Base-by-base conservation (phyloP, 2,329 filamentous ascomycete genomes). In the Canariomyces notabilis region DNA sequence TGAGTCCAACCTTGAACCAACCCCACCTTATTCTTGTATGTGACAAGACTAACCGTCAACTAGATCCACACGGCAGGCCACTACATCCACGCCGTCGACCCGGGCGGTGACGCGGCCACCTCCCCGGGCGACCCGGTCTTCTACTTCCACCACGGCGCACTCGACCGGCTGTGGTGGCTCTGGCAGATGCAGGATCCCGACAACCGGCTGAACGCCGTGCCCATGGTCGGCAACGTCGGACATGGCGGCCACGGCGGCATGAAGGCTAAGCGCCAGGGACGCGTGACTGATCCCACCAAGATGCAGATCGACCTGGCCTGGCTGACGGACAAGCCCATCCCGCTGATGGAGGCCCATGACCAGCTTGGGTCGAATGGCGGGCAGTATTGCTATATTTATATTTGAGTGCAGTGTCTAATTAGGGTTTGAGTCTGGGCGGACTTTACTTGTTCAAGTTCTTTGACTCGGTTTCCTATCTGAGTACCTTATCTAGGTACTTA, bases 111-210 rank as follows among this genome's bases (percentile, higher is more conserved):
- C 37, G 45, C 48, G 35, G 48, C 36, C 42, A 31, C 34, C 35
- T 68, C 66, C 0, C 66, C 67, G 2, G 65, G 66, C 14, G 66
- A 69, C 49, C 66, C 66, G 1, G 49, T 63, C 40, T 69, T 68
- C 58, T 69, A 67, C 55, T 65, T 68, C 54, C 66, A 69, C 52
- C 67, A 68, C 49, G 60, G 58, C 6, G 42, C 57, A n/a, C 53
- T 69, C 0, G 67, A 69, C 51, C 64, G 66, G 1, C 51, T 68
- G 1, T 69, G 65, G 65, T 68, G 66, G 66, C 63, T 67, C 44
- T 68, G 66, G 67, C 66, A 69, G 57, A 67, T 66, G 61, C 64
- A 67, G 48, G 65, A 68, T 47, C 59, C 60, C 5, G 61, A 62
- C 11, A 58, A 53, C 7, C 61, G 67, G 6, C 49, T 68, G 20